These are phyloP conservation scores for Alternaria ethzedia DNA, from an alignment of 2,329 filamentous ascomycete genomes.

Conservation along the genomic window DNA sequence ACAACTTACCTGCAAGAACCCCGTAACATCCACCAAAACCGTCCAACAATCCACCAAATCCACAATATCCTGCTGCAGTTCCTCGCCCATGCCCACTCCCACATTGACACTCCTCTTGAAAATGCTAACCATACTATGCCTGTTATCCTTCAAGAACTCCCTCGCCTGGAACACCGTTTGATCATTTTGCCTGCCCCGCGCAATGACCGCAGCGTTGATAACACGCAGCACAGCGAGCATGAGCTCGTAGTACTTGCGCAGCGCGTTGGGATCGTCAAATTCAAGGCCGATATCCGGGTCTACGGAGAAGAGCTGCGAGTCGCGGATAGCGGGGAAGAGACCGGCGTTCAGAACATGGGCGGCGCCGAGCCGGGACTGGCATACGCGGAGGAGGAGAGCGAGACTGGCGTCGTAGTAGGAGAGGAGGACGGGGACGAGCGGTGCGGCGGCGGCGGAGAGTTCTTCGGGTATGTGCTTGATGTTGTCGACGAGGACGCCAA, in stretches of 20 bases:
- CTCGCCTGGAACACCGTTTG: constrained; percentile 74
- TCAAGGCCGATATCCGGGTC: constrained; percentile 92
- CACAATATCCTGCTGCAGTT: constrained; percentile 69
- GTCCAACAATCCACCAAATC: constrained; percentile 87
- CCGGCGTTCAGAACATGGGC: constrained; percentile 87
- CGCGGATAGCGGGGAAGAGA: constrained; percentile 79
- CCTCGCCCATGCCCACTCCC: constrained; percentile 58
- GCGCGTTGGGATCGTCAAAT: constrained; percentile 70
- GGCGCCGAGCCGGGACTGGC: constrained; percentile 83
- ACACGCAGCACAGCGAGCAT: constrained; percentile 82
- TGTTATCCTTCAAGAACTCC: constrained; percentile 80
- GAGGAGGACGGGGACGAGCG: constrained; percentile 62
- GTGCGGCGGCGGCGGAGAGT: constrained; percentile 48
- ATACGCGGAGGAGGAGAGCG: constrained; percentile 81
- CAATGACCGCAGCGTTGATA: constrained; percentile 80
- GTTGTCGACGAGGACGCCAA: constrained; percentile 87
- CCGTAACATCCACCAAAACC: constrained; percentile 80
- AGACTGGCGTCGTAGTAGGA: constrained; percentile 76
- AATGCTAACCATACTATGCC: constrained; percentile 82
- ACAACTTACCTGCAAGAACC: constrained; percentile 89
- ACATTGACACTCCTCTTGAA: constrained; percentile 90
- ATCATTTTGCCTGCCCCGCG: constrained; percentile 80
- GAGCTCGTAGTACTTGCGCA: constrained; percentile 83
- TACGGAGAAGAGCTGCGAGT: constrained; percentile 83
- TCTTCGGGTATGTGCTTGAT: constrained; percentile 79